Evolutionary conservation across 2,329 filamentous ascomycete species (phyloP).

Genomic region (Paraphaeosphaeria sporulosa): DNA sequence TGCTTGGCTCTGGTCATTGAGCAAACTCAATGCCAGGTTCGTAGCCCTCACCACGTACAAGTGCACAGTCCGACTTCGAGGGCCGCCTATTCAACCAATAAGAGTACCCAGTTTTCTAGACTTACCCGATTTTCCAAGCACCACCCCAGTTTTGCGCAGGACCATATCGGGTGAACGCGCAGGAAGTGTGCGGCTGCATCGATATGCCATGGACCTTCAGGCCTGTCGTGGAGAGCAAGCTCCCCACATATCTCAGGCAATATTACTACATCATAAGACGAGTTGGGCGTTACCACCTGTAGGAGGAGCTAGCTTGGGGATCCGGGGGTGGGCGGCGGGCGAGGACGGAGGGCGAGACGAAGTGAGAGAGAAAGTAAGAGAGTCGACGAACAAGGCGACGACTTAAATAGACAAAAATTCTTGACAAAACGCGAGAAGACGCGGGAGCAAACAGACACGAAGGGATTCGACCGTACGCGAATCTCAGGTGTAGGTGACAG

Average conservation of each 20-base stretch:
- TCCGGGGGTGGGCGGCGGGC: neutral
- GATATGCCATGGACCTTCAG: conserved; percentile 6
- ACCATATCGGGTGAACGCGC: no score
- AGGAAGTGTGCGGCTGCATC: neutral
- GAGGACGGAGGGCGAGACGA: neutral
- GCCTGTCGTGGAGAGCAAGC: conserved; percentile 1
- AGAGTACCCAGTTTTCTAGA: neutral
- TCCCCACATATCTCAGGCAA: neutral
- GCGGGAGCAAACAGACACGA: neutral
- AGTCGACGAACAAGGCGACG: neutral
- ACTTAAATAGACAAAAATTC: neutral
- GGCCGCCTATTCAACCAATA: neutral
- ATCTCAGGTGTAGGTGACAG: neutral
- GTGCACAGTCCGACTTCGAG: neutral
- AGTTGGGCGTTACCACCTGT: neutral
- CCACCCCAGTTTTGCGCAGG: neutral
- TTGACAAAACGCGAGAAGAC: neutral
- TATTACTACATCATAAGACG: neutral
- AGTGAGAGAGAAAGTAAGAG: neutral
- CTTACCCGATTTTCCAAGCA: neutral
- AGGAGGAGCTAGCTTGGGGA: neutral
- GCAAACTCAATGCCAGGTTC: neutral
- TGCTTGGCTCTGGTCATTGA: neutral
- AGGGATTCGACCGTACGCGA: neutral
- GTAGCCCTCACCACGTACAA: neutral